phyloP scores from a whole-genome alignment of 495 filamentous ascomycete species.

The Hypoxylon subgilvum region DNA sequence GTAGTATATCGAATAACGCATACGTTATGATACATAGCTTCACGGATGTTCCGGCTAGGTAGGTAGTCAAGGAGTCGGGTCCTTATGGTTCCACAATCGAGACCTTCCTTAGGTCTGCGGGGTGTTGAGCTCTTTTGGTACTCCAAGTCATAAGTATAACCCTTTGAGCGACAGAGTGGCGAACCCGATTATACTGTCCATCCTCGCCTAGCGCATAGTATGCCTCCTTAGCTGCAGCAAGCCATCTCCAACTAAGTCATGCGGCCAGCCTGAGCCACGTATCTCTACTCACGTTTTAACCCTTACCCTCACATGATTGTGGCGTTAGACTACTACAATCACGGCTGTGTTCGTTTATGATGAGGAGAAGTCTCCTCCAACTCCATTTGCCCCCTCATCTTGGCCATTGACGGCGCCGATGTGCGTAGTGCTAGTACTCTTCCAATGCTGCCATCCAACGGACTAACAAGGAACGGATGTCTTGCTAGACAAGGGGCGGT shows the following conservation, averaged over 20 bases:
- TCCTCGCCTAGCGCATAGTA: no score
- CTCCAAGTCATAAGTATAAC: no score
- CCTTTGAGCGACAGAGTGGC: no score
- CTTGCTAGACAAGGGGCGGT: not conserved
- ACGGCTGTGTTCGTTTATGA: not conserved
- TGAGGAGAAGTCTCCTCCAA: not conserved
- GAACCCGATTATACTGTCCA: no score
- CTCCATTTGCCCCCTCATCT: slow-evolving; percentile 14
- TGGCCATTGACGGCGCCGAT: not conserved
- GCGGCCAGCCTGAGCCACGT: not conserved
- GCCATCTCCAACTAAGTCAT: not conserved
- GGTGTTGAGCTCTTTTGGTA: no score
- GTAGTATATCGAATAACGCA: no score
- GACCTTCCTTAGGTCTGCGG: no score
- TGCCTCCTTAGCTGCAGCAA: not conserved
- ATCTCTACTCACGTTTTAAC: not conserved
- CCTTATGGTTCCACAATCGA: no score
- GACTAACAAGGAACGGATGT: not conserved
- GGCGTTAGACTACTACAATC: slow-evolving; percentile 19
- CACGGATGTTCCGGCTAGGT: no score
- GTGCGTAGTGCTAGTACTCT: not conserved
- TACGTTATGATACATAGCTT: no score
- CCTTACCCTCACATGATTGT: slow-evolving; percentile 19
- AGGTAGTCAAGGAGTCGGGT: no score
- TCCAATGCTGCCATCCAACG: not conserved